Conservation (phyloP, 352 stramenopile genomes). For the Pythium guiyangense region DNA sequence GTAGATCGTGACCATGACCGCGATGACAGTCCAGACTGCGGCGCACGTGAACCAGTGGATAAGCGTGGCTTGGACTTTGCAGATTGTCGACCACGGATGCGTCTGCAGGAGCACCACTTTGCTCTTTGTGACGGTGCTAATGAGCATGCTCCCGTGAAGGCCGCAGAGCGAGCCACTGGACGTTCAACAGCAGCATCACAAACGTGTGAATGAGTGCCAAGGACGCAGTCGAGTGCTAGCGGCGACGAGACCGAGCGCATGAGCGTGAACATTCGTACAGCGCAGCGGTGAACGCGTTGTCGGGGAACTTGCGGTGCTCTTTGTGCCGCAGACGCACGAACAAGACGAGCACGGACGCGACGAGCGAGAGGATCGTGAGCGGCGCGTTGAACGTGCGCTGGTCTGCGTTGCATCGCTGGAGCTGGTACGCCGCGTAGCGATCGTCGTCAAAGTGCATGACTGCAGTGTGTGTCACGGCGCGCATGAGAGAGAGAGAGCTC, state of each 20-base stretch:
- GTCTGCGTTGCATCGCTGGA: constrained; percentile 19
- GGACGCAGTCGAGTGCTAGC: neutral
- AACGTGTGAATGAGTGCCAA: neutral
- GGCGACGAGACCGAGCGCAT: neutral
- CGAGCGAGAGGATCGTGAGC: constrained; percentile 23
- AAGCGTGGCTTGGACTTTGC: constrained; percentile 20
- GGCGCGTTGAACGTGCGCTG: constrained; percentile 24
- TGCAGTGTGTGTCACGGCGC: neutral
- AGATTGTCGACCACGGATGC: constrained; percentile 20
- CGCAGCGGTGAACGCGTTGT: constrained; percentile 26
- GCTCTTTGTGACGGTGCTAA: constrained; percentile 23
- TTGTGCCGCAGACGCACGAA: constrained; percentile 20
- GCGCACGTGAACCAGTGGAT: constrained; percentile 30
- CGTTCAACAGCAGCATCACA: neutral
- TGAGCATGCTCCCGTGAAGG: constrained; percentile 23
- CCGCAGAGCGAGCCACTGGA: constrained; percentile 20
- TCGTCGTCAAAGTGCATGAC: constrained; percentile 14
- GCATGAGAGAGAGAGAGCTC: neutral
- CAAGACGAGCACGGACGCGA: constrained; percentile 18
- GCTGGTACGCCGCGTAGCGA: constrained; percentile 22
- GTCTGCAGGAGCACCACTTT: constrained; percentile 18
- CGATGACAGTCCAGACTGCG: constrained; percentile 27
- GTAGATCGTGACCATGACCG: constrained; percentile 18
- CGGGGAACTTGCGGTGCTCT: constrained; percentile 27
- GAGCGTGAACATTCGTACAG: constrained; percentile 15